A percentile compares a stretch with the other conserved stretches of the same genome.
phyloP scores from a whole-genome alignment of 805 yeast species.

The Candida dajiaensis region DNA sequence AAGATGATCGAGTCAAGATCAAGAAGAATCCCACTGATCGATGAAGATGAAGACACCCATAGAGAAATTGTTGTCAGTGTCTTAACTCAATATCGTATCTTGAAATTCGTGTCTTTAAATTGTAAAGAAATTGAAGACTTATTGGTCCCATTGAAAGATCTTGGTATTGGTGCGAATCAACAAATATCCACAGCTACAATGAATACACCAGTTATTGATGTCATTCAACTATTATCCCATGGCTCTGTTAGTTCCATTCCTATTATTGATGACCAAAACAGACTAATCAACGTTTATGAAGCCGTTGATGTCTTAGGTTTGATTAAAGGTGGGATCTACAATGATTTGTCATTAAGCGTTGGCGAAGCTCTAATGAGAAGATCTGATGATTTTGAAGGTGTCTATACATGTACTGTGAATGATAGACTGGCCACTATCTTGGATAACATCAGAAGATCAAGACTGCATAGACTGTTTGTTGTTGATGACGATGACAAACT shows the following conservation, averaged over 20 bases:
- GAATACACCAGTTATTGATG: slow-evolving; percentile 92
- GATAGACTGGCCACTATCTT: slow-evolving; percentile 85
- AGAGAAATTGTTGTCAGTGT: slow-evolving; percentile 94
- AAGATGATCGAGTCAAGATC: slow-evolving; percentile 86
- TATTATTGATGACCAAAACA: slow-evolving; percentile 69
- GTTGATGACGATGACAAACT: slow-evolving; percentile 79
- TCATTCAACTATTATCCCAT: slow-evolving; percentile 72
- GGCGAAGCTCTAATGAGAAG: slow-evolving; percentile 95
- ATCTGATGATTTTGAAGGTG: slow-evolving; percentile 96
- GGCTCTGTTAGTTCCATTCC: slow-evolving; percentile 91
- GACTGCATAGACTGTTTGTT: slow-evolving; percentile 87
- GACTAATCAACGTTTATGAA: slow-evolving; percentile 85
- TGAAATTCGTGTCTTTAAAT: slow-evolving; percentile 91
- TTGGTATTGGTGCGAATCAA: slow-evolving; percentile 55
- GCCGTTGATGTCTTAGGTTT: slow-evolving; percentile 91
- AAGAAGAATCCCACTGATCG: slow-evolving; percentile 90
- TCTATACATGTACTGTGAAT: slow-evolving; percentile 84
- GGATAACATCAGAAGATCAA: slow-evolving; percentile 87
- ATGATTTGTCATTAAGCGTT: slow-evolving; percentile 82
- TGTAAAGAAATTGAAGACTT: slow-evolving; percentile 90
- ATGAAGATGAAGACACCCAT: slow-evolving; percentile 86
- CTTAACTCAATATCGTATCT: slow-evolving; percentile 90
- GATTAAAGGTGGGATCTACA: slow-evolving; percentile 90
- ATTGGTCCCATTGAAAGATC: slow-evolving; percentile 64
- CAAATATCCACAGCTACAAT: slow-evolving; percentile 73